Evolutionary conservation across 495 filamentous ascomycete genomes (phyloP).

Genomic region (Penicillium chermesinum): DNA sequence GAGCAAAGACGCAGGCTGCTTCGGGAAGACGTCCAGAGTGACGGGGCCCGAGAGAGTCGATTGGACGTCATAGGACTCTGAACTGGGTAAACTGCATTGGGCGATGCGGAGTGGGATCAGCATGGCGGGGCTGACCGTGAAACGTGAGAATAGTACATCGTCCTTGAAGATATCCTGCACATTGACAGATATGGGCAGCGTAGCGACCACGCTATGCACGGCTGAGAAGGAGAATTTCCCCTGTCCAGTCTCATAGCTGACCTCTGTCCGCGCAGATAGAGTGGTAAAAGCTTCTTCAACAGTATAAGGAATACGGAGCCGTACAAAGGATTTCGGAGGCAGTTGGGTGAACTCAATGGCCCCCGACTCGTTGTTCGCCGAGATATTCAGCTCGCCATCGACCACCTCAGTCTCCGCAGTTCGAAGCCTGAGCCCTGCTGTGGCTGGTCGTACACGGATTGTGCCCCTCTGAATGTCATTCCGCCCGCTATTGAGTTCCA

Average conservation of each 20-base stretch:
- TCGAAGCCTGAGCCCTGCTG: conserved; percentile 80
- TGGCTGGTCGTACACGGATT: conserved; percentile 71
- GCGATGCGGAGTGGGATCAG: conserved; percentile 69
- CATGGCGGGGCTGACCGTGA: conserved; percentile 77
- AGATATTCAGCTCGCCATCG: conserved; percentile 47
- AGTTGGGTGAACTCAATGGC: conserved; percentile 60
- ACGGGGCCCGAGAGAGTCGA: conserved; percentile 50
- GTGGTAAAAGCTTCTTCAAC: conserved; percentile 71
- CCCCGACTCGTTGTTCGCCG: conserved; percentile 59
- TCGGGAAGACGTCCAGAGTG: conserved; percentile 65
- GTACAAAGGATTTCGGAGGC: conserved; percentile 40
- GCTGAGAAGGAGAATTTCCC: conserved; percentile 67
- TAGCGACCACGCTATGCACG: conserved; percentile 56
- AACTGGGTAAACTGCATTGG: conserved; percentile 63
- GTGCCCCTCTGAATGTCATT: conserved; percentile 67
- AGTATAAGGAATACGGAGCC: conserved; percentile 73
- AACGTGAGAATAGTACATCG: conserved; percentile 74
- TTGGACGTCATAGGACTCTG: conserved; percentile 61
- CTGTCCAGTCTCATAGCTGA: conserved; percentile 68
- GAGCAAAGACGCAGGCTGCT: conserved; percentile 74
- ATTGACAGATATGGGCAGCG: conserved; percentile 86
- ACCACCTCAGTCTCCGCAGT: conserved; percentile 63
- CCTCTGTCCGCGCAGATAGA: conserved; percentile 69
- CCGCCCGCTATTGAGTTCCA: conserved; percentile 69
- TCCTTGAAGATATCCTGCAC: conserved; percentile 95